Percentiles rank a stretch among this genome's conserved stretches.
phyloP scores from a whole-genome alignment of 208 protist species.

The Naegleria lovaniensis region DNA sequence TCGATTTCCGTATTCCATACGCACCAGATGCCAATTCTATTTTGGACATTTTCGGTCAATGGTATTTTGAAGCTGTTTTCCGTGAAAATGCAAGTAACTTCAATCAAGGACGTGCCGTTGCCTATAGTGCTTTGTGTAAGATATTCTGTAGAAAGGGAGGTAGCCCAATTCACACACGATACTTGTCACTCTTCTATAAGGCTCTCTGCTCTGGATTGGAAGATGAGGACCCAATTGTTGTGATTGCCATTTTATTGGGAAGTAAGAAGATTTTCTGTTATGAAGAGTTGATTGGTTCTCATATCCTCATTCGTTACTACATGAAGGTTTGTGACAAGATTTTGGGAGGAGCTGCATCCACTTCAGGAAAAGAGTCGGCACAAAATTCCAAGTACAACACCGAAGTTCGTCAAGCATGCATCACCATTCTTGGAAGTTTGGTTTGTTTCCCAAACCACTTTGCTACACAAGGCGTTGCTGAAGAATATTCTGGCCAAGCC shows the following conservation, averaged over 20 bases:
- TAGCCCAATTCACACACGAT: background rate
- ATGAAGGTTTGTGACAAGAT: conserved; percentile 19
- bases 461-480: background rate
- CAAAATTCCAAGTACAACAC: background rate
- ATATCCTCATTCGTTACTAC: conserved; percentile 9
- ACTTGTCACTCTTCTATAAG: conserved; percentile 10
- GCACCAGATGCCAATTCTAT: conserved; percentile 32
- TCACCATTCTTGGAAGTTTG: background rate
- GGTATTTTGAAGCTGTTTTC: conserved; percentile 30
- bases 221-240: background rate
- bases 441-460: conserved; percentile 18
- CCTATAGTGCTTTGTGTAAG: conserved; percentile 5
- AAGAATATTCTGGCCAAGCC: background rate
- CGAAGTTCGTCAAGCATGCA: conserved; percentile 2
- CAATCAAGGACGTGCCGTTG: conserved; percentile 28
- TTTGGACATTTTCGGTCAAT: conserved; percentile 25
- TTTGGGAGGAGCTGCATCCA: background rate
- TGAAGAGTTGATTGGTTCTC: background rate
- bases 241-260: background rate
- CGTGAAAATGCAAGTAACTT: background rate
- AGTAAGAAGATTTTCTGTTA: conserved; percentile 19
- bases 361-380: background rate
- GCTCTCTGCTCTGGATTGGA: background rate
- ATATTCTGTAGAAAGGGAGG: conserved; percentile 28
- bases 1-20: conserved; percentile 12